Evolutionary conservation across 768 basidiomycete genomes (phyloP), one percentile per base, ranked within the genome.

Genomic region (Boletus eberwhitei): DNA sequence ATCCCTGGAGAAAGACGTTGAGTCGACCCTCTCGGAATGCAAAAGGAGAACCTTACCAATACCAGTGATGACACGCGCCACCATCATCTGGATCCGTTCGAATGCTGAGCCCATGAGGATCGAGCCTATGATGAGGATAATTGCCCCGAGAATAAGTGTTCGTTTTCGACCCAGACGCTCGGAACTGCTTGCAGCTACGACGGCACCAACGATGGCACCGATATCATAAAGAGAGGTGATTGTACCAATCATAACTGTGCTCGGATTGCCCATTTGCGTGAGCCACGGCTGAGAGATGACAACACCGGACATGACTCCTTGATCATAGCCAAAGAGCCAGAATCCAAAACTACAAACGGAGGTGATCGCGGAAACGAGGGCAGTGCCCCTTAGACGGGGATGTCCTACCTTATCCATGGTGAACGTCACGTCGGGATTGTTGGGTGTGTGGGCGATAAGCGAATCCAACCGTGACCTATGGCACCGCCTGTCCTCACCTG

Each of bases 181-280:
- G 4, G 58, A 54, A 13, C 38, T 60, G 46, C 44, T 51, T 24
- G 59, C 59, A n/a, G 58, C 59, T 24, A 32, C 36, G 22, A 60
- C 54, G 16, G 58, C 57, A 16, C 58, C 58, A 13, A 59, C 11
- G 9, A 22, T n/a, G 35, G 58, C 58, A 43, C 59, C 59, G 22
- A 59, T 59, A 38, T 59, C 58, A 26, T 59, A 59, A 14, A 59
- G 48, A n/a, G 59, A 59, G 1, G 59, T 59, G 13, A 59, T 54
- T 4, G 59, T 60, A 16, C 59, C 58, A 19, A 60, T 55, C 59
- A 60, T 54, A 2, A 60, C 59, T 14, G 53, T 48, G 13, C 59
- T 55, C 11, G 58, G 59, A 35, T 59, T 36, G 8, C 52, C 59
- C 59, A 60, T 60, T 24, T 60, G 49, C 16, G 21, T 29, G 32